Evolutionary conservation across 176 grass and related monocot genomes (phyloP).

Genomic region (Musa troglodytarum): DNA sequence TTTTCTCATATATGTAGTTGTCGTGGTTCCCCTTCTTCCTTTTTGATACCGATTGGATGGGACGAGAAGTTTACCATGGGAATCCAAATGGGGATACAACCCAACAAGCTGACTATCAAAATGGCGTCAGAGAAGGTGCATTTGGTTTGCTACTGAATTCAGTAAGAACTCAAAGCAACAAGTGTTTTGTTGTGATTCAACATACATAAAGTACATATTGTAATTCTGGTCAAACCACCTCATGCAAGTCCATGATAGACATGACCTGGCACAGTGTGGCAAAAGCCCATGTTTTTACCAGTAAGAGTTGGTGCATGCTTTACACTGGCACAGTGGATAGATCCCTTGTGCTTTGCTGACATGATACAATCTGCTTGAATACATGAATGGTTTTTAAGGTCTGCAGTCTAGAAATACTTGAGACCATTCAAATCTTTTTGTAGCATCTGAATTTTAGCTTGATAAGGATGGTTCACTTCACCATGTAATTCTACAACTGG

Average conservation of each 20-base stretch:
- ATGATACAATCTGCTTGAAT: no score
- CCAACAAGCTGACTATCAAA: conserved; percentile 52
- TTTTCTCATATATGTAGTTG: conserved; percentile 42
- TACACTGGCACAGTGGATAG: no score
- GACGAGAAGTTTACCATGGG: conserved; percentile 91
- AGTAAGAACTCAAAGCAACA: conserved; percentile 53
- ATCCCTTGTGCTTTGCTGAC: no score
- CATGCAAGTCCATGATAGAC: no score
- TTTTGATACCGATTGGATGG: conserved; percentile 99
- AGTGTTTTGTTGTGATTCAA: background rate
- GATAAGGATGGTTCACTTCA: background rate
- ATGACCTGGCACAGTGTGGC: no score
- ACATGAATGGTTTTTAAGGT: no score
- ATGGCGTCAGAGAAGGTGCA: conserved; percentile 99
- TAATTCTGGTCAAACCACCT: background rate
- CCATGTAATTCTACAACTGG: background rate
- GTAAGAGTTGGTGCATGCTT: no score
- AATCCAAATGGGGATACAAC: conserved; percentile 70
- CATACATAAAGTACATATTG: background rate
- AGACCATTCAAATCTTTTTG: background rate
- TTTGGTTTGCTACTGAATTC: conserved; percentile 99
- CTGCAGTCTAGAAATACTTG: no score
- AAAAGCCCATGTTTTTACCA: no score
- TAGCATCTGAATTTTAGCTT: background rate
- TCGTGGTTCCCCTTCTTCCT: conserved; percentile 99